Evolutionary conservation across 495 filamentous ascomycete genomes (phyloP).

Genomic region (Mytilinidion resinicola): DNA sequence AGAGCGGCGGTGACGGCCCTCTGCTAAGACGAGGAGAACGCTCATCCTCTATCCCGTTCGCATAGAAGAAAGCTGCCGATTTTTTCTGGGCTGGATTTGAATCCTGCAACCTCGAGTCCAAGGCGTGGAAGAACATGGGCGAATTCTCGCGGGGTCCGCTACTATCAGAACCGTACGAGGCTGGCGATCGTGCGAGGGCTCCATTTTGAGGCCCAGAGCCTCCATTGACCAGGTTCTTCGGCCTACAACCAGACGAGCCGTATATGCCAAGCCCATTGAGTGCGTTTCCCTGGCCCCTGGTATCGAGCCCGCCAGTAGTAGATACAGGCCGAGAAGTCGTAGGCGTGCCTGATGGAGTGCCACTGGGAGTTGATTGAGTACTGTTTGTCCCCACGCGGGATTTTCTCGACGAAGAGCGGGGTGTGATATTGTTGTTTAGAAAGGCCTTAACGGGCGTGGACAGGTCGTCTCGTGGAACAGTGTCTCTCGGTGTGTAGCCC

Average conservation of each 20-base stretch:
- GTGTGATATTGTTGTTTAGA: slow-evolving; percentile 36
- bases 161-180: background rate
- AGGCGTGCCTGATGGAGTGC: slow-evolving; percentile 26
- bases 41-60: slow-evolving; percentile 32
- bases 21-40: background rate
- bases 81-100: slow-evolving; percentile 26
- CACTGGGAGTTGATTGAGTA: slow-evolving; percentile 28
- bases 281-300: slow-evolving; percentile 12
- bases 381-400: slow-evolving; percentile 32
- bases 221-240: slow-evolving; percentile 25
- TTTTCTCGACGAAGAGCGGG: slow-evolving; percentile 36
- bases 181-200: slow-evolving; percentile 16
- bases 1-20: slow-evolving; percentile 28
- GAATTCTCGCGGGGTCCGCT: slow-evolving; percentile 5
- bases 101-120: slow-evolving; percentile 27
- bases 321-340: slow-evolving; percentile 12
- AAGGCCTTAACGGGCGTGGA: slow-evolving; percentile 31
- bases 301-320: slow-evolving; percentile 6
- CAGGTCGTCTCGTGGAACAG: slow-evolving; percentile 26
- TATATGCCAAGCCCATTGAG: slow-evolving; percentile 14
- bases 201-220: slow-evolving; percentile 7
- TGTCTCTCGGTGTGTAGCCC: slow-evolving; percentile 15
- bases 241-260: slow-evolving; percentile 7
- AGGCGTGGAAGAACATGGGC: slow-evolving; percentile 38
- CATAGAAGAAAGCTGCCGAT: slow-evolving; percentile 35